These are phyloP conservation scores for Trametes polyzona DNA, from an alignment of 1,284 basidiomycete genomes.

Conservation along the genomic window DNA sequence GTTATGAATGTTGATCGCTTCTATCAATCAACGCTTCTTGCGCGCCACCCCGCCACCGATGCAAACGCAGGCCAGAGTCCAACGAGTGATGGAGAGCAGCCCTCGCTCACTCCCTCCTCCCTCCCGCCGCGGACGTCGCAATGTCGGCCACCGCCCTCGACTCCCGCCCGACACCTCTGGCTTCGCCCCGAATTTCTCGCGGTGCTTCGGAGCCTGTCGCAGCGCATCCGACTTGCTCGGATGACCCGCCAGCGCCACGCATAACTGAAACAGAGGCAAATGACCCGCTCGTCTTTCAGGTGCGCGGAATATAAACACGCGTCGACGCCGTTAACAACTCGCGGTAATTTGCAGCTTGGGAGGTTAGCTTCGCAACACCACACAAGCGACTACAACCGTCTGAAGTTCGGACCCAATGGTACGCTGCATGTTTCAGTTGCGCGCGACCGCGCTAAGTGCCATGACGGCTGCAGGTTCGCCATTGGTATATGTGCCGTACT, in stretches of 20 bases:
- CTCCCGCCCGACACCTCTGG: not conserved
- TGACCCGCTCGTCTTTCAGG: conserved; percentile 19
- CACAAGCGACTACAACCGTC: conserved; percentile 72
- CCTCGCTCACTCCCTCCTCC: not conserved
- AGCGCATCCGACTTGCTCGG: not conserved
- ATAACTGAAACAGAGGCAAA: not conserved
- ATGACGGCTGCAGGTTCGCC: conserved; percentile 50
- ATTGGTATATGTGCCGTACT: conserved; percentile 69
- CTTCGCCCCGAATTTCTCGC: conserved; percentile 12
- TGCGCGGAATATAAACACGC: not conserved
- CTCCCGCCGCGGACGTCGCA: not conserved
- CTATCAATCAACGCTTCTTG: conserved; percentile 21
- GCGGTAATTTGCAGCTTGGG: conserved; percentile 47
- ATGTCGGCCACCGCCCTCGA: conserved; percentile 12
- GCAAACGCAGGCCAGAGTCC: conserved; percentile 3
- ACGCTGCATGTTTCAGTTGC: not conserved
- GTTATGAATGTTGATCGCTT: conserved; percentile 13
- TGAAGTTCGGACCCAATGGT: conserved; percentile 79
- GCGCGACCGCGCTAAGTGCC: not conserved
- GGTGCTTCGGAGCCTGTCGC: conserved; percentile 18
- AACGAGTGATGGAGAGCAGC: not conserved
- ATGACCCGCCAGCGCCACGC: not conserved
- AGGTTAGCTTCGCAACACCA: conserved; percentile 81
- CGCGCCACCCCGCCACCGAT: conserved; percentile 6
- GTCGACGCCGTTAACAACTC: not conserved